Base-by-base conservation (phyloP, 1,284 basidiomycete species). In the Gymnopus androsaceus region DNA sequence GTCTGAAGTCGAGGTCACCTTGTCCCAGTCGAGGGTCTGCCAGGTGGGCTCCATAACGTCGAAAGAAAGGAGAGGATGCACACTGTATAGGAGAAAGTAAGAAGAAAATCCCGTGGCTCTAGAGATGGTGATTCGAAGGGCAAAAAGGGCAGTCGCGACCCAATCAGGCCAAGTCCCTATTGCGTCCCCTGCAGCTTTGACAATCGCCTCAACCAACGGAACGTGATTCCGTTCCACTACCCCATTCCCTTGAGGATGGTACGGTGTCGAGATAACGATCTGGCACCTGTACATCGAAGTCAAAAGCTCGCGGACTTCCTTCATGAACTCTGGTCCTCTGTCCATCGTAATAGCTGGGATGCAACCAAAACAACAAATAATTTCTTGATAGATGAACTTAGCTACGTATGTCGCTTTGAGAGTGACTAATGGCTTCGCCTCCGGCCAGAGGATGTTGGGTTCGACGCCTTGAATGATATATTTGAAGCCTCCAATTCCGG, bases 221-320 rank as follows among this genome's bases (percentile, higher is more conserved):
- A 66, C 60, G 44, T 71, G 67, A 8, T 57, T 44, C 0, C 66
- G 58, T 58, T 76, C 72, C 0, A 67, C 63, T 0, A 64, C 54
- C 0, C 63, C 72, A 45, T 73, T 74, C 3, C 68, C 70, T 59
- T 73, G 51, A 0, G 67, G 69, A 51, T 73, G 67, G 50, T 72
- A 74, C 0, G 68, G 54, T 2, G 67, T 63, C 2, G 65, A 68
- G 1, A 67, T 37, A 4, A 73, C 64, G 3, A 67, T 54, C 0
- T 41, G 50, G 23, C 71, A 61, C 1, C 57, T 42, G 41, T 72
- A 72, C 19, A 63, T 61, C 5, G 58, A 51, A 5, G 52, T 51
- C 0, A 75, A 58, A 0, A 64, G 36, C 3, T 66, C 41, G 0
- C 63, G 3, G 15, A 57, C 66, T 15, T 64, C 69, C 3, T 57